Evolutionary conservation across 2,329 filamentous ascomycete genomes (phyloP), one percentile per base, ranked within the genome.

Genomic region (Zasmidium cellare): DNA sequence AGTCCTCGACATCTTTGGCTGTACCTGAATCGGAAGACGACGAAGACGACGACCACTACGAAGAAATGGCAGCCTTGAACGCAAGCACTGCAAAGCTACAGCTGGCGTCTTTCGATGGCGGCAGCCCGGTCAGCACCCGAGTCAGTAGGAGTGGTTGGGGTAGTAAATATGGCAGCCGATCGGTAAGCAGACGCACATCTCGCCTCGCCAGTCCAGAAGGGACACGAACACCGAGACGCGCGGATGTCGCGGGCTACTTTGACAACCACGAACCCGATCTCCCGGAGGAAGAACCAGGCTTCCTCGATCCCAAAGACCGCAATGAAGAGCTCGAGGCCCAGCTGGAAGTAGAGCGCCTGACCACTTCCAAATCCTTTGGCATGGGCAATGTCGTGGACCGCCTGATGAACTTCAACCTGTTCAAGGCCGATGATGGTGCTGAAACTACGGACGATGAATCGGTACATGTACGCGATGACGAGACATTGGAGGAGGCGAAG

Each of bases 301-400:
- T 84, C 58, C 77, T 83, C 23, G 78, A 82, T 67, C 46, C 51
- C 2, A 57, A 63, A 16, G 65, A 67, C 6, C 62, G 67, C 24
- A 56, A 53, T 44, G 74, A 72, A 11, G 74, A 76, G 12, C 73
- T 71, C 11, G 74, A 76, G 28, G 74, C 75, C 2, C 74, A 79
- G 3, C 55, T 61, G 24, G 81, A 83, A 48, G 83, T 77, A 22
- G 82, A 84, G 65, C 70, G 77, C 2, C 69, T 85, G 28, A 81
- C 12, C 72, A 76, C 22, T 77, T 80, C 62, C 73, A 76, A 65
- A n/a, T 80, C 79, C 1, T 84, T 82, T 58, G 82, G 83, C 0
- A 69, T 86, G 3, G 84, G 84, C 0, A 73, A 77, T 9, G 81
- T 82, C 77, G 76, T 87, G 65, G 84, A 87, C 62, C 74, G 78